Conservation (phyloP, 345 rosid species). For the Raphanus raphanistrum region DNA sequence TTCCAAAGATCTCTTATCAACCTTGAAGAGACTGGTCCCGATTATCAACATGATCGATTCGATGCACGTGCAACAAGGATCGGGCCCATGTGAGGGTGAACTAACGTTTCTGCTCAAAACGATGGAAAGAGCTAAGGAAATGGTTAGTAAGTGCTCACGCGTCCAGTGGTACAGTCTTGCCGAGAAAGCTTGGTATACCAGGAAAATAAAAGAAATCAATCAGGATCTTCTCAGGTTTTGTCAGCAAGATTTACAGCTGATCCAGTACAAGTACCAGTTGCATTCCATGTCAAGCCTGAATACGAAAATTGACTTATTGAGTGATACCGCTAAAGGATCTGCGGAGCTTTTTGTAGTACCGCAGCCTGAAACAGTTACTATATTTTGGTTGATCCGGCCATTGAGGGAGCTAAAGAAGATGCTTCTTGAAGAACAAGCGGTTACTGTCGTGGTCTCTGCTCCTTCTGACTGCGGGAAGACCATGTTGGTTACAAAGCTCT, state of each 20-base stretch:
- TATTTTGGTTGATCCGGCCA: not conserved
- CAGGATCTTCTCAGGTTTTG: not conserved
- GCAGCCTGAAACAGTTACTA: not conserved
- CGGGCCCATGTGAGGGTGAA: not conserved
- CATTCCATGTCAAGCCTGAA: not conserved
- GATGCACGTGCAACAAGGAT: not conserved
- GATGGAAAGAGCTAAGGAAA: not conserved
- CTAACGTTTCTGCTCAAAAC: not conserved
- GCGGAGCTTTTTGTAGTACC: not conserved
- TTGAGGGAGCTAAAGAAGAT: not conserved
- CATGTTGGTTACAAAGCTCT: not conserved
- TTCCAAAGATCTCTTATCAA: not conserved
- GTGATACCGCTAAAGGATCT: not conserved
- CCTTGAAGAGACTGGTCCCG: not conserved
- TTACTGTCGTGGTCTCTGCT: not conserved
- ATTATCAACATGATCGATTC: not conserved
- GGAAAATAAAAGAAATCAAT: not conserved
- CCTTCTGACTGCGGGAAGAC: not conserved
- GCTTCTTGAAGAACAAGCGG: not conserved
- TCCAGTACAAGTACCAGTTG: not conserved
- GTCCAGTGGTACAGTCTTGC: not conserved
- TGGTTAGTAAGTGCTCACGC: not conserved
- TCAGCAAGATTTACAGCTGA: not conserved
- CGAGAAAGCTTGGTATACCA: not conserved
- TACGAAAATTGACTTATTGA: not conserved